Conservation (phyloP, 2,329 filamentous ascomycete genomes). For the Xylariaceae sp. region DNA sequence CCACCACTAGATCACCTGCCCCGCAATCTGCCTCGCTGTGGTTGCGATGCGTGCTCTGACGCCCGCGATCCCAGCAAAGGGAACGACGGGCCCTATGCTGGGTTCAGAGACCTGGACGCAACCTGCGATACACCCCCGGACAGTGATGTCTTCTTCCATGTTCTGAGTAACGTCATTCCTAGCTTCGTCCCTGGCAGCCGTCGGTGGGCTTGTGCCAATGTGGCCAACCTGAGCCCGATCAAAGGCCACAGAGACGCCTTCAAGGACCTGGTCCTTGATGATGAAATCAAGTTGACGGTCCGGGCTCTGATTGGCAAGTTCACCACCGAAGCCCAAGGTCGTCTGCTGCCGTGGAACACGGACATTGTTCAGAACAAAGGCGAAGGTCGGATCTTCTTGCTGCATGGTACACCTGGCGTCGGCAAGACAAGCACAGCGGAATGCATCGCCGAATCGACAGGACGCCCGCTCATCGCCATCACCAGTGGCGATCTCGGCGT, state of each 20-base stretch:
- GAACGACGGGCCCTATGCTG: conserved; percentile 34
- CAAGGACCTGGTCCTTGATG: conserved; percentile 48
- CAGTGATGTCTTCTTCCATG: conserved; percentile 43
- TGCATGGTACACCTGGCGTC: conserved; percentile 53
- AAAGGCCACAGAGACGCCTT: conserved; percentile 46
- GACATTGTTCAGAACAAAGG: conserved; percentile 51
- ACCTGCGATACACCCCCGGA: conserved; percentile 34
- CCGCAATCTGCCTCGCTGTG: conserved; percentile 39
- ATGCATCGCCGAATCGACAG: conserved; percentile 49
- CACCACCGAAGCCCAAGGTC: conserved; percentile 35
- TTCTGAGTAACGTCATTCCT: conserved; percentile 42
- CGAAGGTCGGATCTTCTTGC: conserved; percentile 48
- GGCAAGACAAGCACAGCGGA: conserved; percentile 58
- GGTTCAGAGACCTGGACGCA: conserved; percentile 42
- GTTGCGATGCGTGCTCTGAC: conserved; percentile 37
- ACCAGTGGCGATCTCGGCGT: conserved; percentile 48
- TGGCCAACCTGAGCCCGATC: conserved; percentile 39
- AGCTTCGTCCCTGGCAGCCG: conserved; percentile 45
- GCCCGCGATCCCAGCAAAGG: conserved; percentile 17
- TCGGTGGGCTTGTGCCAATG: conserved; percentile 43
- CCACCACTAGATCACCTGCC: conserved; percentile 38
- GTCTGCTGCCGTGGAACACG: conserved; percentile 42
- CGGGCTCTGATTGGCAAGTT: conserved; percentile 48
- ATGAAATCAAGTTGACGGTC: conserved; percentile 47
- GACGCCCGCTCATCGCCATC: conserved; percentile 49